Evolutionary conservation across 1,284 basidiomycete genomes (phyloP).

Genomic region (Butyriboletus appendiculatus): DNA sequence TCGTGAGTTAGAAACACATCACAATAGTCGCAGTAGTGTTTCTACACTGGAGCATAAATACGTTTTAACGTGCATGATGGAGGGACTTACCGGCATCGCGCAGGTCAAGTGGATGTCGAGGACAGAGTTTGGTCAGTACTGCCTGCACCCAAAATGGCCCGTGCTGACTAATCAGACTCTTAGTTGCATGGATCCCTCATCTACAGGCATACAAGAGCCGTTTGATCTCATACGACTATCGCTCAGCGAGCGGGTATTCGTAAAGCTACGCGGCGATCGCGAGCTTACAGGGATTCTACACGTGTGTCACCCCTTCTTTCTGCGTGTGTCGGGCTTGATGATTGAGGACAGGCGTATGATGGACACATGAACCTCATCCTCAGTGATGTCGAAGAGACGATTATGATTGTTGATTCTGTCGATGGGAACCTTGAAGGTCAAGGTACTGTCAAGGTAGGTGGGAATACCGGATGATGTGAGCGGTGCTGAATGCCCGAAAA

Average conservation of each 20-base stretch:
- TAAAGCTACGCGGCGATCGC: conserved; percentile 95
- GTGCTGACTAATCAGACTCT: conserved; percentile 34
- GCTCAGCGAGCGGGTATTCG: conserved; percentile 93
- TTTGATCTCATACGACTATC: conserved; percentile 97
- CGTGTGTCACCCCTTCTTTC: conserved; percentile 49
- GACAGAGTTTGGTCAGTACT: not conserved
- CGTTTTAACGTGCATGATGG: not conserved
- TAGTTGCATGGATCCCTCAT: conserved; percentile 65
- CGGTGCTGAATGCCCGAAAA: conserved; percentile 37
- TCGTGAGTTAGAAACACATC: conserved; percentile 91
- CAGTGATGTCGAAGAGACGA: conserved; percentile 96
- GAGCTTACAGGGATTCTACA: conserved; percentile 93
- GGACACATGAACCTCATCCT: conserved; percentile 99
- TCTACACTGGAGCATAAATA: conserved; percentile 44
- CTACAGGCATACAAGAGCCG: conserved; percentile 89
- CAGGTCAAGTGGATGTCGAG: conserved; percentile 17
- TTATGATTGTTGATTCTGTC: conserved; percentile 83
- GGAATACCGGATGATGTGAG: not conserved
- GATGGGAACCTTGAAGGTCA: conserved; percentile 54
- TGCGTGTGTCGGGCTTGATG: conserved; percentile 15
- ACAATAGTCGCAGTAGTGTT: conserved; percentile 93
- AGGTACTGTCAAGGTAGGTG: conserved; percentile 60
- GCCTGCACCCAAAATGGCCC: conserved; percentile 23
- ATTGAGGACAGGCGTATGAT: conserved; percentile 83
- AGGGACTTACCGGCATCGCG: conserved; percentile 31